Conservation (phyloP, 2,329 filamentous ascomycete species). For the Didymella arachidicola region DNA sequence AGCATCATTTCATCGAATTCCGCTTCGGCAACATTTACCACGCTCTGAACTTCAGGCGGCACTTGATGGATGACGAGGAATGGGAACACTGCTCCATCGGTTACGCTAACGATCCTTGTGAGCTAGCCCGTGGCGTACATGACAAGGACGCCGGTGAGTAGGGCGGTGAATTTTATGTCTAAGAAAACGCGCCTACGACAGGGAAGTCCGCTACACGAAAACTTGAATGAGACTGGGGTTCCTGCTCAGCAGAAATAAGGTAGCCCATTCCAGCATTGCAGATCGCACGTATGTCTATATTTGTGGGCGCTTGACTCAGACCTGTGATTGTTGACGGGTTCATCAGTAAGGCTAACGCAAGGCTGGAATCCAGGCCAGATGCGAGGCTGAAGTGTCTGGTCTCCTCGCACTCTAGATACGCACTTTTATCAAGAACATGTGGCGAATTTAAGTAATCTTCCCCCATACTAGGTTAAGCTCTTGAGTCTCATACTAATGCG, state of each 20-base stretch:
- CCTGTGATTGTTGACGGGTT: neutral
- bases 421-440: too few species aligned
- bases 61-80: constrained; percentile 51
- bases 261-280: too few species aligned
- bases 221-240: too few species aligned
- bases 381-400: too few species aligned
- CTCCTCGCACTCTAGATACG: too few species aligned
- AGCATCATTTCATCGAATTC: constrained; percentile 57
- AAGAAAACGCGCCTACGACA: neutral
- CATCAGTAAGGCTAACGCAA: neutral
- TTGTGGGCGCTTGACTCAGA: too few species aligned
- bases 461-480: too few species aligned
- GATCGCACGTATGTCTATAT: too few species aligned
- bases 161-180: neutral
- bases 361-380: neutral
- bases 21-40: constrained; percentile 58
- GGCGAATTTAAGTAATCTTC: too few species aligned
- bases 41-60: constrained; percentile 55
- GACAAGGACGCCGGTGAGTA: constrained; percentile 31
- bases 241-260: too few species aligned
- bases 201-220: neutral
- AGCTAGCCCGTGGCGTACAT: constrained; percentile 38
- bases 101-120: constrained; percentile 56
- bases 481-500: too few species aligned
- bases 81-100: constrained; percentile 58